These are phyloP conservation scores for Tuber magnatum DNA, from an alignment of 495 filamentous ascomycete genomes.

Conservation along the genomic window DNA sequence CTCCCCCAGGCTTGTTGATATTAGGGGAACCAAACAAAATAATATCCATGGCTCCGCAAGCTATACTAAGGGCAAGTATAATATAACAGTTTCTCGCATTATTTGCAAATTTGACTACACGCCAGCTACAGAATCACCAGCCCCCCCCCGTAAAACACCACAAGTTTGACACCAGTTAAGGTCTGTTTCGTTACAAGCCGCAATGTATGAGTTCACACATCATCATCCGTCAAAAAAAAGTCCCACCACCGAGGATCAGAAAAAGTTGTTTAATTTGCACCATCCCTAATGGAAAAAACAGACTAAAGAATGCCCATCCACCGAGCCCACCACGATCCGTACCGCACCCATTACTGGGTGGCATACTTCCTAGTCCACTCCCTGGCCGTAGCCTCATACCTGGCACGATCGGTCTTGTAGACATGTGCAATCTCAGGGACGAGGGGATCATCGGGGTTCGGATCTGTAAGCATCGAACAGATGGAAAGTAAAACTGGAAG, in stretches of 20 bases:
- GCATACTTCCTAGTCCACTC: slow-evolving; percentile 99
- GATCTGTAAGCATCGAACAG: slow-evolving; percentile 99
- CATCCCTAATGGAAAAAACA: slow-evolving; percentile 6
- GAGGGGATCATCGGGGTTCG: slow-evolving; percentile 96
- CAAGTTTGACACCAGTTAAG: slow-evolving; percentile 25
- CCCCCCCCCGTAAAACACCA: slow-evolving; percentile 12
- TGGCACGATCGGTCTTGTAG: slow-evolving; percentile 95
- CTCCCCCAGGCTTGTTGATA: not conserved
- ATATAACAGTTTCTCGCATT: slow-evolving; percentile 3
- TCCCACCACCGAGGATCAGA: slow-evolving; percentile 28
- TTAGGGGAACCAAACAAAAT: not conserved
- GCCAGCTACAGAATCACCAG: slow-evolving; percentile 34
- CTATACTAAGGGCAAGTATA: not conserved
- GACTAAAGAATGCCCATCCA: slow-evolving; percentile 7
- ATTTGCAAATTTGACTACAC: slow-evolving; percentile 32
- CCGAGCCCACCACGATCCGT: slow-evolving; percentile 6
- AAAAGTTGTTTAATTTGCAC: slow-evolving; percentile 37
- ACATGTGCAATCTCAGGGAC: slow-evolving; percentile 98
- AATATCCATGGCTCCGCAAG: not conserved
- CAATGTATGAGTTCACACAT: slow-evolving; percentile 23
- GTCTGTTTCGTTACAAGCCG: slow-evolving; percentile 31
- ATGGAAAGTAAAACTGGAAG: slow-evolving; percentile 83
- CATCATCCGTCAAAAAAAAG: slow-evolving; percentile 20
- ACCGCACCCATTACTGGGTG: slow-evolving; percentile 50
- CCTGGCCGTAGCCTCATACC: slow-evolving; percentile 92